Base-by-base conservation (phyloP, 805 yeast species). In the Lachancea kluyveri region DNA sequence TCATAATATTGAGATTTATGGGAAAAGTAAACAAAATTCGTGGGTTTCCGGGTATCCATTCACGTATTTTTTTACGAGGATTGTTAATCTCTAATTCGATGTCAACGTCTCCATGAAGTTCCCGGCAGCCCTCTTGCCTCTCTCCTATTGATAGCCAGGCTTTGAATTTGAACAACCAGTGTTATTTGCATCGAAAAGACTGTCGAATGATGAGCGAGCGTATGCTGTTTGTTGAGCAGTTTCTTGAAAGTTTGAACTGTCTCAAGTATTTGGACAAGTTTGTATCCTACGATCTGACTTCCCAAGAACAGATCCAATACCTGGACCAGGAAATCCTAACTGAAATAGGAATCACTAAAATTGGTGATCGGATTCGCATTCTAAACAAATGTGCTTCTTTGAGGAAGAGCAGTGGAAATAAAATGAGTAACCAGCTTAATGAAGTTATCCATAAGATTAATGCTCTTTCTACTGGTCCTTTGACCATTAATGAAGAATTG, bases 331-430 rank as follows among this genome's bases (percentile, higher is more conserved):
- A 59, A 5, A 72, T 86, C 1, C 66, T 90, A 35, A 72, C 68
- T 28, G 92, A 80, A 35, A 52, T 92, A 8, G 95, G 95, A 0
- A 57, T 90, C 8, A 41, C 46, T n/a, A 79, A 74, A 42, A 72
- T 90, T 10, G 96, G 97, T 1, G 97, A 92, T 54, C 63, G 96
- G 17, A 64, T 90, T 13, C 64, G 80, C 17, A 57, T 90, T 8
- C 74, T 79, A 46, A 62, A 73, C 10, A 77, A 79, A 13, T 65
- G 83, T 3, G 62, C 69, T 18, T 26, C 30, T 14, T 17, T 50
- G 54, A 62, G 24, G 45, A 75, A 59, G 29, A 52, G 42, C 21
- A 36, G 37, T 16, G 24, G 35, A 8, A 31, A 37, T 9, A n/a
- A 27, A 4, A 15, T 27, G 10, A n/a, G n/a, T n/a, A 36, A 37